phyloP scores from a whole-genome alignment of 2,329 filamentous ascomycete species.

The Teratosphaeria nubilosa region DNA sequence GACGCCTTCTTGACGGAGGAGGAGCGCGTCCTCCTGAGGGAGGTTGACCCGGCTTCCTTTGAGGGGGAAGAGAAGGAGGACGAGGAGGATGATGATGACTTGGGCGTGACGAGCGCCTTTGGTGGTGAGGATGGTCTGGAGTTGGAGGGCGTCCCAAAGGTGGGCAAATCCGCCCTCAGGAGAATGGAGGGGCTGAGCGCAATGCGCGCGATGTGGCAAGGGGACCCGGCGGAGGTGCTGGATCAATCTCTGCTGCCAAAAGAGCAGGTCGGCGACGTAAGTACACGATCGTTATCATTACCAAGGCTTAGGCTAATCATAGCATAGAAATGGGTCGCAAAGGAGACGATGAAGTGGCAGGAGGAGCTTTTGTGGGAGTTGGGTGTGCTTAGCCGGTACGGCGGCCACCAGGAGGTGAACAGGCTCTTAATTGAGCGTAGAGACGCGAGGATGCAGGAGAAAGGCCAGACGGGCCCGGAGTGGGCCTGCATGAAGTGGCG shows the following conservation, averaged over 20 bases:
- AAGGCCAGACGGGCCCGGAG: too few species aligned
- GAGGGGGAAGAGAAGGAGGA: not conserved
- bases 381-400: not conserved
- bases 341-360: not conserved
- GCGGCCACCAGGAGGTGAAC: not conserved
- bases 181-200: not conserved
- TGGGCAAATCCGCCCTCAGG: not conserved
- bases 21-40: not conserved
- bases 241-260: not conserved
- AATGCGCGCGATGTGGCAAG: not conserved
- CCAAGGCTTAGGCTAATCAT: not conserved
- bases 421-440: not conserved
- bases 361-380: not conserved
- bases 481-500: too few species aligned
- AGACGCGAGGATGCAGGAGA: not conserved
- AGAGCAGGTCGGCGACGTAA: not conserved
- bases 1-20: not conserved
- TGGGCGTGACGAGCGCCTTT: not conserved
- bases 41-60: not conserved
- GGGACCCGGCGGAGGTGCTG: not conserved
- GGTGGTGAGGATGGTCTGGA: not conserved
- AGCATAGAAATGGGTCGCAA: not conserved
- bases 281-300: not conserved
- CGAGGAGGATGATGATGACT: not conserved
- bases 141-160: not conserved